Base-by-base conservation (phyloP, 2,329 filamentous ascomycete genomes). In the Fusarium sp. region DNA sequence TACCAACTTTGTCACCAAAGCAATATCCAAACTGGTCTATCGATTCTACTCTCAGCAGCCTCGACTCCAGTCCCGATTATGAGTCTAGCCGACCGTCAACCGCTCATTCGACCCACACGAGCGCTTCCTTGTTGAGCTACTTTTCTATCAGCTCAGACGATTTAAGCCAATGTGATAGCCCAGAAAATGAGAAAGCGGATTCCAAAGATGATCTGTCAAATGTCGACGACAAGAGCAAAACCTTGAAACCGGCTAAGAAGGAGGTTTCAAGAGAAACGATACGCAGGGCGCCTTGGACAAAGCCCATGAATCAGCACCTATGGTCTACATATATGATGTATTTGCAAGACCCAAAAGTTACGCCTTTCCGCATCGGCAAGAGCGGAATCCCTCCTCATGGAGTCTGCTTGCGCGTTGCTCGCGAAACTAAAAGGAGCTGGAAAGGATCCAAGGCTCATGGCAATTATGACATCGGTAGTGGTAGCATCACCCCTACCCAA, bases 241-340 rank as follows among this genome's bases (percentile, higher is more conserved):
- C 78, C 25, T 68, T 80, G 63, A 79, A 75, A 55, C 73, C 74
- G 10, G 45, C 67, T 42, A 54, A 70, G 53, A 40, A 50, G 50
- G 53, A 69, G 32, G 47, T 61, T 44, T 20, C 68, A 20, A 71
- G 71, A 52, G 69, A 71, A 25, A 81, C 81, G 59, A 73, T 79
- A 34, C 81, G 86, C 63, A 88, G 86, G 75, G 86, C 87, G 1
- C 85, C 84, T 0, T 91, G 90, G 90, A 90, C 89, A 7, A 87
- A 86, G 66, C 84, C 87, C 20, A 91, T 91, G 88, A 89, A 84
- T 79, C 82, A 86, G 15, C 90, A 92, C 72, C 79, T 92, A 12
- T 92, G 90, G 90, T 84, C 87, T 8, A 90, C 87, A 2, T 92
- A 91, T 75, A 80, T 87, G 62, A 81, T 89, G 55, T 92, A 91